Percentiles rank a stretch among this genome's conserved stretches.
Conservation (phyloP, 2,329 filamentous ascomycete species). For the Akanthomyces lecanii region DNA sequence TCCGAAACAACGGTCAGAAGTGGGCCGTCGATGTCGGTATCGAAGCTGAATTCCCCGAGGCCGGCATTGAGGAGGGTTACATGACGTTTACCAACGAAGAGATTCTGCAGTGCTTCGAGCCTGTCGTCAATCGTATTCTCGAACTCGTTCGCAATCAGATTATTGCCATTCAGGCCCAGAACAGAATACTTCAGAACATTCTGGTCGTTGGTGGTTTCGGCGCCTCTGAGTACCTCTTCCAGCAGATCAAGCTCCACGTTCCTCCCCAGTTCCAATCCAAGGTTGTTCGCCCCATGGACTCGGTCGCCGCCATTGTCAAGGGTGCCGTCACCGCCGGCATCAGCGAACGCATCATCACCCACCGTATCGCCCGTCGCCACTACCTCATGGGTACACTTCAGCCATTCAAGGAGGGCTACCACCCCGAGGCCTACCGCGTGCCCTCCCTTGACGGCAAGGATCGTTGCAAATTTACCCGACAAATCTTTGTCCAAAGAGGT, state of each 20-base stretch:
- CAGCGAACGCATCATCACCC: slow-evolving; percentile 92
- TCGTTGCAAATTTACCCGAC: slow-evolving; percentile 95
- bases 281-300: slow-evolving; percentile 98
- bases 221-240: slow-evolving; percentile 97
- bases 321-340: slow-evolving; percentile 97
- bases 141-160: slow-evolving; percentile 97
- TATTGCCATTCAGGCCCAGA: slow-evolving; percentile 97
- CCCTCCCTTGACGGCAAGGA: slow-evolving; percentile 96
- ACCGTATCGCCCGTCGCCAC: slow-evolving; percentile 92
- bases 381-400: slow-evolving; percentile 99
- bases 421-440: slow-evolving; percentile 96
- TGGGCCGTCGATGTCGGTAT: slow-evolving; percentile 99
- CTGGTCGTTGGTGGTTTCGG: slow-evolving; percentile 97
- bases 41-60: slow-evolving; percentile 95
- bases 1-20: slow-evolving; percentile 98
- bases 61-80: slow-evolving; percentile 96
- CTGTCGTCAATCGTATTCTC: slow-evolving; percentile 93
- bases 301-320: slow-evolving; percentile 96
- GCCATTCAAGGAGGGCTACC: slow-evolving; percentile 97
- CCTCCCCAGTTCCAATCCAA: slow-evolving; percentile 98
- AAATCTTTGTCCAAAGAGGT: slow-evolving; percentile 98
- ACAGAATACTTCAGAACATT: slow-evolving; percentile 89
- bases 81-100: slow-evolving; percentile 99
- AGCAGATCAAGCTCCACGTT: slow-evolving; percentile 98
- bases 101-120: slow-evolving; percentile 97